phyloP scores from a whole-genome alignment of 768 basidiomycete genomes.

The Chalciporus chontae region DNA sequence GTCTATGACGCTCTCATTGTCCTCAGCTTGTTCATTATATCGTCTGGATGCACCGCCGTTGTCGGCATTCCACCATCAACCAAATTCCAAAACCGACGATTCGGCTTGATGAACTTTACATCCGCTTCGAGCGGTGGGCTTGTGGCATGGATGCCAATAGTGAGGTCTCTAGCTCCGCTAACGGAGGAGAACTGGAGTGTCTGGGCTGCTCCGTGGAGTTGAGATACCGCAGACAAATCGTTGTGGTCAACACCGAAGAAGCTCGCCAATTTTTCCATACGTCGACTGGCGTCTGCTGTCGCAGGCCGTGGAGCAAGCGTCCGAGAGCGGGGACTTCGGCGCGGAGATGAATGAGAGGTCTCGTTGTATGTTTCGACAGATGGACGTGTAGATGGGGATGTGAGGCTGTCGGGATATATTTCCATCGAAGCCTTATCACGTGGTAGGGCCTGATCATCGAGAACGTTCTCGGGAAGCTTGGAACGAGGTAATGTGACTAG shows the following conservation, averaged over 20 bases:
- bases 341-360: background rate
- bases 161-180: slow-evolving; percentile 3
- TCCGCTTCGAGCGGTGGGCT: slow-evolving; percentile 29
- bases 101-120: slow-evolving; percentile 35
- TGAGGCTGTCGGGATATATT: background rate
- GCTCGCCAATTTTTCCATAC: slow-evolving; percentile 11
- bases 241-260: slow-evolving; percentile 16
- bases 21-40: slow-evolving; percentile 44
- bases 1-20: slow-evolving; percentile 33
- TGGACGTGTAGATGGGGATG: background rate
- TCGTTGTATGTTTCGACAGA: background rate
- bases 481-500: background rate
- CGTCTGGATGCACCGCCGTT: slow-evolving; percentile 37
- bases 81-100: slow-evolving; percentile 38
- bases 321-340: background rate
- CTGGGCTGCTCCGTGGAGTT: background rate
- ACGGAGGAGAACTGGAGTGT: background rate
- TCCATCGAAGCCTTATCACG: background rate
- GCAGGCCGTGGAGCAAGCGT: background rate
- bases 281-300: slow-evolving; percentile 8
- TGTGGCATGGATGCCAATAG: background rate
- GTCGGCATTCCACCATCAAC: slow-evolving; percentile 26
- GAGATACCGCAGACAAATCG: slow-evolving; percentile 1
- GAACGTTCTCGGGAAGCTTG: background rate
- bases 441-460: background rate